These are phyloP conservation scores for Flaveria bidentis DNA, from an alignment of 129 eudicot species.

Conservation along the genomic window DNA sequence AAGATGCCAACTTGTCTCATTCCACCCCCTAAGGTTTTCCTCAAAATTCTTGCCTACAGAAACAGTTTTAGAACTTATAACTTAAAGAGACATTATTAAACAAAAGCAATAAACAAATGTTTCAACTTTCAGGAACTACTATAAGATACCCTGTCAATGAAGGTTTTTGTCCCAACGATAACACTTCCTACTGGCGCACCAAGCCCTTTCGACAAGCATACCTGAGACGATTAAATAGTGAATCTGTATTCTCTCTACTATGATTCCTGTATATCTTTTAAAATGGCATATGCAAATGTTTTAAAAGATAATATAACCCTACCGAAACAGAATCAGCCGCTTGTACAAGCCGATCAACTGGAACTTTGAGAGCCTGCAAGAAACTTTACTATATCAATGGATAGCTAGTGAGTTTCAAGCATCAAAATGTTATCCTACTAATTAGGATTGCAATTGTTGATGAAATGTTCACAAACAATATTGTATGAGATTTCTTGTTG, in stretches of 20 bases:
- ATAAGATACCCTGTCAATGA: slow-evolving; percentile 66
- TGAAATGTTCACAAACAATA: too few relatives aligned
- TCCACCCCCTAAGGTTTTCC: slow-evolving; percentile 97
- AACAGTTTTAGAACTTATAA: slow-evolving; percentile 28
- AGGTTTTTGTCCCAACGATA: slow-evolving; percentile 73
- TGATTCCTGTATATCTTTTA: too few relatives aligned
- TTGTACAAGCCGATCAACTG: slow-evolving; percentile 86
- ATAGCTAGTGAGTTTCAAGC: slow-evolving; percentile 1
- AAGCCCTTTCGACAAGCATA: slow-evolving; percentile 91
- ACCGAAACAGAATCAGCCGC: slow-evolving; percentile 99
- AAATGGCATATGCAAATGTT: background rate
- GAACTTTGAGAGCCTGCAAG: slow-evolving; percentile 90
- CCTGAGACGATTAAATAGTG: slow-evolving; percentile 38
- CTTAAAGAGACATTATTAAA: background rate
- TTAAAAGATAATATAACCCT: slow-evolving; percentile 8
- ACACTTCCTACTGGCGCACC: slow-evolving; percentile 97
- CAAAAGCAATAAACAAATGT: slow-evolving; percentile 1
- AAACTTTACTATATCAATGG: background rate
- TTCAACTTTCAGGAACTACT: background rate
- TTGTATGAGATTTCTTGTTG: too few relatives aligned
- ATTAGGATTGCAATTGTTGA: background rate
- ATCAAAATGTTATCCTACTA: background rate
- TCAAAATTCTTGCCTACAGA: slow-evolving; percentile 67
- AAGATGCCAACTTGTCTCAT: slow-evolving; percentile 94
- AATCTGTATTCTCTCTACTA: background rate